phyloP scores from a whole-genome alignment of 73 alveolate species.

The Blepharisma stoltei region DNA sequence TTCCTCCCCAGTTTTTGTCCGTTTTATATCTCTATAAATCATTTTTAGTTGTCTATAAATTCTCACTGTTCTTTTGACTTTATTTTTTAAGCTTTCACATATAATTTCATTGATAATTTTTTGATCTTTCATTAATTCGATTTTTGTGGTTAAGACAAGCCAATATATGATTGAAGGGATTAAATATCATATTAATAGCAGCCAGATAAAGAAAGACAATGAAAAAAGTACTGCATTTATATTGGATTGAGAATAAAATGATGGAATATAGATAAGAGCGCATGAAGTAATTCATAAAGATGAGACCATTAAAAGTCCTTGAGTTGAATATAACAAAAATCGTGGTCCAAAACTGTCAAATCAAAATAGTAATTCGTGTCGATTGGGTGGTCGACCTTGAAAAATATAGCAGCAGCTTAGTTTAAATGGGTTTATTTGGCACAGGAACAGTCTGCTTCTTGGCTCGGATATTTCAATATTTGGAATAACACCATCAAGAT shows the following conservation, averaged over 20 bases:
- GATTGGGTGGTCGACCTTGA: not conserved
- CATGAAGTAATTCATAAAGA: not conserved
- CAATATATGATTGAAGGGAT: not conserved
- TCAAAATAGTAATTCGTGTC: conserved; percentile 16
- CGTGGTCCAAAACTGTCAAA: conserved; percentile 18
- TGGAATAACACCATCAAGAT: no score
- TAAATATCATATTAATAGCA: not conserved
- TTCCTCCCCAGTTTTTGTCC: not conserved
- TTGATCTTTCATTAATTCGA: conserved; percentile 20
- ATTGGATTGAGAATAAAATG: not conserved
- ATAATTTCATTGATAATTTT: not conserved
- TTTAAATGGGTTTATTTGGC: conserved; percentile 3
- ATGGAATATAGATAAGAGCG: not conserved
- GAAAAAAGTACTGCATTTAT: not conserved
- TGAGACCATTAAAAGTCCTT: not conserved
- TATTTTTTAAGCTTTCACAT: not conserved
- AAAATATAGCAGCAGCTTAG: not conserved
- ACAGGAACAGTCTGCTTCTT: not conserved
- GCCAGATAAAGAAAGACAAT: conserved; percentile 1
- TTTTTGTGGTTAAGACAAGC: not conserved
- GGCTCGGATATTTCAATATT: not conserved
- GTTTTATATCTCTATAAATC: conserved; percentile 13
- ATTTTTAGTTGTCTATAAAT: conserved; percentile 24
- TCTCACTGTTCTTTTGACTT: not conserved
- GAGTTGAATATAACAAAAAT: not conserved